phyloP scores from a whole-genome alignment of 139 green algal genomes.

The Closterium sp. region DNA sequence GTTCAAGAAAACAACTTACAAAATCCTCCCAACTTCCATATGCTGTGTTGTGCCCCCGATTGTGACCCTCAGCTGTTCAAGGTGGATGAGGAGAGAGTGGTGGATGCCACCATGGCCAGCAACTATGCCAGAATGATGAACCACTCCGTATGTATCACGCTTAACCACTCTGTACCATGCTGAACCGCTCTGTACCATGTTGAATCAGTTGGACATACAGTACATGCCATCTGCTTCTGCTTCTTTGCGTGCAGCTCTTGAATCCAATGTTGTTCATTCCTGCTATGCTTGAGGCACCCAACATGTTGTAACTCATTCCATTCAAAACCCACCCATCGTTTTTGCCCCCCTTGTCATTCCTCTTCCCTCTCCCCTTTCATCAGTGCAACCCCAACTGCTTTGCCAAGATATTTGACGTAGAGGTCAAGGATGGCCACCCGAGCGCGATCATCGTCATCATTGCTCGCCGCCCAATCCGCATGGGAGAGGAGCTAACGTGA shows the following conservation, averaged over 20 bases:
- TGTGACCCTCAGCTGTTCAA: slow-evolving; percentile 46
- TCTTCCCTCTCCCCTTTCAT: not conserved
- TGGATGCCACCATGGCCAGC: slow-evolving; percentile 41
- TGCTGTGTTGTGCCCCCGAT: not conserved
- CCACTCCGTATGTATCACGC: slow-evolving; percentile 35
- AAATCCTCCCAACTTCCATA: not conserved
- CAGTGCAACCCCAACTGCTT: slow-evolving; percentile 48
- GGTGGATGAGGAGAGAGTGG: slow-evolving; percentile 40
- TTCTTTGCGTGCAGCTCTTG: not conserved
- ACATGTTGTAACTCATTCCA: too few relatives aligned
- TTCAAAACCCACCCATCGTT: too few relatives aligned
- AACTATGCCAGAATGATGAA: slow-evolving; percentile 48
- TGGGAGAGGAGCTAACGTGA: slow-evolving; percentile 46
- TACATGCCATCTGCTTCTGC: not conserved
- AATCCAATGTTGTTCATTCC: not conserved
- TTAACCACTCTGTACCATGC: not conserved
- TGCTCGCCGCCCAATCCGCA: slow-evolving; percentile 19
- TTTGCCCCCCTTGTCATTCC: not conserved
- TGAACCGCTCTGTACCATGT: not conserved
- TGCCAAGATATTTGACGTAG: slow-evolving; percentile 43
- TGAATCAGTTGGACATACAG: not conserved
- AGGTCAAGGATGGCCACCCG: not conserved
- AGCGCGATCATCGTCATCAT: slow-evolving; percentile 35
- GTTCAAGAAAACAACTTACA: too few relatives aligned
- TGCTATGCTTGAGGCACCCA: too few relatives aligned